Base-by-base conservation (phyloP, 257 asterid genomes). In the Jasminum sambac region DNA sequence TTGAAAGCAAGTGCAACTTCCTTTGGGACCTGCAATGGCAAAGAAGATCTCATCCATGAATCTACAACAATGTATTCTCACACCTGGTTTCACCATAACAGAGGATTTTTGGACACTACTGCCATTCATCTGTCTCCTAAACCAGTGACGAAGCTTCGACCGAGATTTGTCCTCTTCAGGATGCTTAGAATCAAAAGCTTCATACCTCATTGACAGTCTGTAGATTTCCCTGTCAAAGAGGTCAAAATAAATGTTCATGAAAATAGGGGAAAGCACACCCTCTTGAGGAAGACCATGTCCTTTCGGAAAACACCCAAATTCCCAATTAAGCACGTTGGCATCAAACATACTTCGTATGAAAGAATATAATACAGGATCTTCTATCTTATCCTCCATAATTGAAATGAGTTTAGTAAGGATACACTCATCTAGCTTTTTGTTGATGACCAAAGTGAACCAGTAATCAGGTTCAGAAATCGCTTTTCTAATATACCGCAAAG, bases 271-370 rank as follows among this genome's bases (percentile, higher is more conserved):
- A 76, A 94, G 67, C n/a, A 83, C 82, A 62, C 99, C 99, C 82
- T 94, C 99, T 79, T 94, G 99, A 37, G 99, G 99, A 79, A 94
- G 97, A 80, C 99, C 99, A 14, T 87, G 96, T 43, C 99, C 96
- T 79, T 94, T 94, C 19, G 96, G 87, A 77, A 87, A 94, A 23
- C 82, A 89, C 36, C 99, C 97, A 69, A 94, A 94, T 82, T 94
- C 96, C 77, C 91, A 14, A 72, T 90, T 94, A 36, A 94, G 85
- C 19, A 82, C 97, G 34, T 72, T 72, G 13, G 86, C 88, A 61
- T 89, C 83, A 76, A 81, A 91, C 92, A 90, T 91, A 60, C 76
- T 74, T 73, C 67, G 68, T 34, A 94, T 74, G 4, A 84, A 48
- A 40, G 74, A 68, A 77, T 68, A 81, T 71, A 94, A 69, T 46